Percentiles rank a stretch among this genome's conserved stretches.
These are phyloP conservation scores for Zostera marina DNA, from an alignment of 116 monocot species.

Conservation along the genomic window DNA sequence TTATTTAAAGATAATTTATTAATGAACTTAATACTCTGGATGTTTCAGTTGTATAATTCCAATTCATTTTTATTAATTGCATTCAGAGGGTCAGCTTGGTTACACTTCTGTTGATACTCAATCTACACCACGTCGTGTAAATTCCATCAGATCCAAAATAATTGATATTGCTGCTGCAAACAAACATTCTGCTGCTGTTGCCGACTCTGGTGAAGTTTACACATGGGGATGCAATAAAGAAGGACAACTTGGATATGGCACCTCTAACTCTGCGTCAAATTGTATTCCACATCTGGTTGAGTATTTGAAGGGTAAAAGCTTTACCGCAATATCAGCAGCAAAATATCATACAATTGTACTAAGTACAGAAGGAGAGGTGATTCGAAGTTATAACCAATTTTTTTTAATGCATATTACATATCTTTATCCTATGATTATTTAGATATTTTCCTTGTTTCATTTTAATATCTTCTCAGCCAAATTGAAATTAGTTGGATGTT, in stretches of 20 bases:
- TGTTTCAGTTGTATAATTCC: no score
- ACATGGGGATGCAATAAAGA: slow-evolving; percentile 99
- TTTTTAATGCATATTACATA: no score
- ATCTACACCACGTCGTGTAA: slow-evolving; percentile 84
- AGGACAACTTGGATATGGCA: slow-evolving; percentile 99
- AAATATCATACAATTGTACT: slow-evolving; percentile 86
- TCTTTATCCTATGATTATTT: no score
- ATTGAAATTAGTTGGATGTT: no score
- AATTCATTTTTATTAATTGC: not conserved
- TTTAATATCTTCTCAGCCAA: no score
- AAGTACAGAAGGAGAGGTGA: slow-evolving; percentile 83
- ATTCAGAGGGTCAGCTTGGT: slow-evolving; percentile 95
- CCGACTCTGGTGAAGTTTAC: slow-evolving; percentile 91
- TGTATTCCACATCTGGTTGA: slow-evolving; percentile 86
- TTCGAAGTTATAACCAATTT: not conserved
- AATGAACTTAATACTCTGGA: no score
- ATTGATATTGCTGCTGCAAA: slow-evolving; percentile 89
- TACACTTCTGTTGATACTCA: slow-evolving; percentile 96
- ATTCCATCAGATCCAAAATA: slow-evolving; percentile 56
- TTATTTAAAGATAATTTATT: not conserved
- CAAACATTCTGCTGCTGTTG: slow-evolving; percentile 82
- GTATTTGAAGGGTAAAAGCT: slow-evolving; percentile 81
- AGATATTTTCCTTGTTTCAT: no score
- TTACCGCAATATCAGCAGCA: slow-evolving; percentile 68
- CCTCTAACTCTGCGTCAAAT: slow-evolving; percentile 96